Conservation (phyloP, 1,284 basidiomycete genomes). For the Tilletia walkeri region DNA sequence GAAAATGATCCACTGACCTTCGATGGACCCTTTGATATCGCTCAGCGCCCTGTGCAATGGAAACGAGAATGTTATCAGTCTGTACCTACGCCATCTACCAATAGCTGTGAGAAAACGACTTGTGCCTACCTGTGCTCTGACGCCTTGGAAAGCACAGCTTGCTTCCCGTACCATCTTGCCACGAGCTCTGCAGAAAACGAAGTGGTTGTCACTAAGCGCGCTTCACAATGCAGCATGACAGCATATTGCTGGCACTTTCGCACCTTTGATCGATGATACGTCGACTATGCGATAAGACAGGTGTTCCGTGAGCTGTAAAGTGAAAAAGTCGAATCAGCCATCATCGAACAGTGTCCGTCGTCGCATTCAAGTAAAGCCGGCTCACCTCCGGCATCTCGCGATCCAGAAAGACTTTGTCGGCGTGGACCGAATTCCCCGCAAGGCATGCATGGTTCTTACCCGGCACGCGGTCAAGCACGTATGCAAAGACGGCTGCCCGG, state of each 20-base stretch:
- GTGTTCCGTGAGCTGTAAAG: slow-evolving; percentile 46
- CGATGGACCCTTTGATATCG: slow-evolving; percentile 73
- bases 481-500: slow-evolving; percentile 56
- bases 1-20: slow-evolving; percentile 32
- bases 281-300: slow-evolving; percentile 63
- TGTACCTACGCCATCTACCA: too few relatives aligned
- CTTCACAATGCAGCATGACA: too few relatives aligned
- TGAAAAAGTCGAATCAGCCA: slow-evolving; percentile 21
- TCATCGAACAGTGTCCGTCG: background rate
- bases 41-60: slow-evolving; percentile 65
- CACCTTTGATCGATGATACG: slow-evolving; percentile 21
- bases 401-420: slow-evolving; percentile 69
- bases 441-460: slow-evolving; percentile 64
- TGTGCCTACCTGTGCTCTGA: slow-evolving; percentile 46
- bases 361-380: background rate
- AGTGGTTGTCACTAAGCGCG: too few relatives aligned
- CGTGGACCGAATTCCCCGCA: slow-evolving; percentile 77
- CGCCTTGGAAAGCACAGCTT: slow-evolving; percentile 1
- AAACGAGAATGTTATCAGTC: background rate
- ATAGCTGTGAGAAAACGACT: slow-evolving; percentile 39
- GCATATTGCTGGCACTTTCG: slow-evolving; percentile 9
- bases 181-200: slow-evolving; percentile 74
- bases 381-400: slow-evolving; percentile 71
- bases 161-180: slow-evolving; percentile 68
- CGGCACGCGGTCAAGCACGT: slow-evolving; percentile 59